Evolutionary conservation across 805 yeast genomes (phyloP).

Genomic region (Schizosaccharomyces osmophilus): DNA sequence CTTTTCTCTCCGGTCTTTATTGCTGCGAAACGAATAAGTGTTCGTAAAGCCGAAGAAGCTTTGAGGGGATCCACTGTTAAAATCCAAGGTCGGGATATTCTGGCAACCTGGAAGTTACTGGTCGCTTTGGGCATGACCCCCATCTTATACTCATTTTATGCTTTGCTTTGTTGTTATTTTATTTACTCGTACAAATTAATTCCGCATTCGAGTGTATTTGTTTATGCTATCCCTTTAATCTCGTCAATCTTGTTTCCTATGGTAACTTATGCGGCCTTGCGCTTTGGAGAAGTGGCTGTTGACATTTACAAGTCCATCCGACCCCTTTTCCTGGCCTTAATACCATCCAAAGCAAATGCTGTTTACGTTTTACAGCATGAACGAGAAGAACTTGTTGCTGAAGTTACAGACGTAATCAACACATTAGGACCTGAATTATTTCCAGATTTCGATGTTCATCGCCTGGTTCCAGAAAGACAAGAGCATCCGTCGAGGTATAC

Average conservation of each 20-base stretch:
- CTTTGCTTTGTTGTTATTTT: constrained; percentile 21
- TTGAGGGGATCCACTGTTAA: constrained; percentile 72
- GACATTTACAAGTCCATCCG: constrained; percentile 63
- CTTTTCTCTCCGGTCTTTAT: constrained; percentile 75
- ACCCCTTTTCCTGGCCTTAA: constrained; percentile 37
- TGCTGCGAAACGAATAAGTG: constrained; percentile 50
- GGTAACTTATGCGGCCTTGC: constrained; percentile 72
- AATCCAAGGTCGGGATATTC: constrained; percentile 73
- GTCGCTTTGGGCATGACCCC: constrained; percentile 82
- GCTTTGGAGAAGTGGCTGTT: constrained; percentile 82
- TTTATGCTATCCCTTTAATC: constrained; percentile 24
- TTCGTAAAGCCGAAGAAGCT: constrained; percentile 49
- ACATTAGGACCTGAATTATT: constrained; percentile 61
- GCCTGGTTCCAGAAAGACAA: not conserved
- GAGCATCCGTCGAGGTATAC: not conserved
- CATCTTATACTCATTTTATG: constrained; percentile 54
- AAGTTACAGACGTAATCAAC: constrained; percentile 60
- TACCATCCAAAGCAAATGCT: constrained; percentile 17
- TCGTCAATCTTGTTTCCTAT: constrained; percentile 39
- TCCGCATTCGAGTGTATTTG: constrained; percentile 11
- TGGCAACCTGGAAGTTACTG: constrained; percentile 91
- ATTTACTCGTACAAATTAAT: constrained; percentile 12
- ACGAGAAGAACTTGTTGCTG: constrained; percentile 37
- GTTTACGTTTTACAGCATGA: constrained; percentile 30
- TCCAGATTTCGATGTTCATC: constrained; percentile 43